Conservation (phyloP, 1,139 yeast genomes). For the Torulaspora globosa region DNA sequence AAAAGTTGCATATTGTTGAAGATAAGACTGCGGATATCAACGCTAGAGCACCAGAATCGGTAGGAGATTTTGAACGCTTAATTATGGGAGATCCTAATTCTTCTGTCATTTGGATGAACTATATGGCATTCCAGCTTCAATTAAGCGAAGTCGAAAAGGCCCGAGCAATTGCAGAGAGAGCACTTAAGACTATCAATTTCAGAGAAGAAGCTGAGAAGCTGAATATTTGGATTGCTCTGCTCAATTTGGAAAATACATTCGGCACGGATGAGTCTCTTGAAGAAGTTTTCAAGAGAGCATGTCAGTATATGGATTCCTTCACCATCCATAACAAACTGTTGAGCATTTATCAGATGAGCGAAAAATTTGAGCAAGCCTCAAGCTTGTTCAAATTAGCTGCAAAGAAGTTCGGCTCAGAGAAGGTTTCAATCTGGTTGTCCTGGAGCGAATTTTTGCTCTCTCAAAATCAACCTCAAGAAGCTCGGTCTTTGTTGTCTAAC, state of each 20-base stretch:
- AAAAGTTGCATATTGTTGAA: conserved; percentile 49
- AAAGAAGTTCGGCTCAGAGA: conserved; percentile 74
- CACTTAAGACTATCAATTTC: conserved; percentile 81
- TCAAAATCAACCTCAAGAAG: conserved; percentile 50
- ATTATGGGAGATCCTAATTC: conserved; percentile 90
- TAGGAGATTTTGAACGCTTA: conserved; percentile 84
- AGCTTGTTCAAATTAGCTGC: conserved; percentile 59
- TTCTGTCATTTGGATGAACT: conserved; percentile 94
- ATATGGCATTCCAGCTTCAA: conserved; percentile 96
- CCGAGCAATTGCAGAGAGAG: conserved; percentile 88
- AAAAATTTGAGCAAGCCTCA: conserved; percentile 66
- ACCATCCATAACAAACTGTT: conserved; percentile 76
- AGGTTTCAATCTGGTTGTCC: conserved; percentile 68
- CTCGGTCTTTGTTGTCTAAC: conserved; percentile 65
- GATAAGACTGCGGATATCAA: conserved; percentile 83
- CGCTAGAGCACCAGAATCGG: conserved; percentile 86
- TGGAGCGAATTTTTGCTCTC: conserved; percentile 74
- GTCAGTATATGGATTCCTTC: conserved; percentile 86
- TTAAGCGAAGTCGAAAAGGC: conserved; percentile 92
- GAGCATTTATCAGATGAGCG: conserved; percentile 69
- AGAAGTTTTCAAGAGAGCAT: conserved; percentile 73
- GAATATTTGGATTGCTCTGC: conserved; percentile 92
- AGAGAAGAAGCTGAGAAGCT: conserved; percentile 91
- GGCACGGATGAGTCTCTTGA: conserved; percentile 82
- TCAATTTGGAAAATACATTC: conserved; percentile 89